phyloP scores from a whole-genome alignment of 2,329 filamentous ascomycete genomes.

The Lachnellula arida region DNA sequence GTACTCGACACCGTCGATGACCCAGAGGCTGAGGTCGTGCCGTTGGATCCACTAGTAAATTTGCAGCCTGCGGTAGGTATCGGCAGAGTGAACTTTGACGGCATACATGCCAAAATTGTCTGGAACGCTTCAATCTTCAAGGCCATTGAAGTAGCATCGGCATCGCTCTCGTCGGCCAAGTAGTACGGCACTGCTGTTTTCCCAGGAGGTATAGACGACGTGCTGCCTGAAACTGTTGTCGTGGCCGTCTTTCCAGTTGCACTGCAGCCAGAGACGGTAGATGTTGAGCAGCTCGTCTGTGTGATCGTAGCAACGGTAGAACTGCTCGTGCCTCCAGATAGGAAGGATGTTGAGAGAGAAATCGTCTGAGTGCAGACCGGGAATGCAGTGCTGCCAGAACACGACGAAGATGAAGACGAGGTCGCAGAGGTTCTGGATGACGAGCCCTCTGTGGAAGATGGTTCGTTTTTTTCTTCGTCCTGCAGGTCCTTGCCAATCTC shows the following conservation, averaged over 20 bases:
- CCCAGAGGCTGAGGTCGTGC: neutral
- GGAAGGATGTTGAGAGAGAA: slow-evolving; percentile 7
- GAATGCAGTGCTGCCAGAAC: neutral
- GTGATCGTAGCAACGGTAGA: slow-evolving; percentile 4
- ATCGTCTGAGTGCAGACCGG: slow-evolving; percentile 6
- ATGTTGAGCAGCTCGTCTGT: slow-evolving; percentile 1
- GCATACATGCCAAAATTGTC: neutral
- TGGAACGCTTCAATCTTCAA: neutral
- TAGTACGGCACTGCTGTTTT: neutral
- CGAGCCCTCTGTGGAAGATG: neutral
- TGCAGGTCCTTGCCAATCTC: slow-evolving; percentile 7
- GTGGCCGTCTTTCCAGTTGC: slow-evolving; percentile 1
- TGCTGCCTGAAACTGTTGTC: slow-evolving; percentile 1
- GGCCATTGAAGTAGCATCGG: neutral
- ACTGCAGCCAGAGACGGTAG: slow-evolving; percentile 4
- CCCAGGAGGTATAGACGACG: neutral
- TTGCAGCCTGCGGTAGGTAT: neutral
- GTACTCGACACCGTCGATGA: neutral
- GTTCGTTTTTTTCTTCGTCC: neutral
- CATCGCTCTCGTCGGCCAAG: neutral
- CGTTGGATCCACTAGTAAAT: neutral
- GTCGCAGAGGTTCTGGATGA: neutral
- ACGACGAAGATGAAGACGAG: slow-evolving; percentile 3
- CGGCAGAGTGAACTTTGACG: neutral
- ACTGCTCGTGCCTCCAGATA: slow-evolving; percentile 1